Base-by-base conservation (phyloP, 1,284 basidiomycete species). In the Stereum hirsutum region DNA sequence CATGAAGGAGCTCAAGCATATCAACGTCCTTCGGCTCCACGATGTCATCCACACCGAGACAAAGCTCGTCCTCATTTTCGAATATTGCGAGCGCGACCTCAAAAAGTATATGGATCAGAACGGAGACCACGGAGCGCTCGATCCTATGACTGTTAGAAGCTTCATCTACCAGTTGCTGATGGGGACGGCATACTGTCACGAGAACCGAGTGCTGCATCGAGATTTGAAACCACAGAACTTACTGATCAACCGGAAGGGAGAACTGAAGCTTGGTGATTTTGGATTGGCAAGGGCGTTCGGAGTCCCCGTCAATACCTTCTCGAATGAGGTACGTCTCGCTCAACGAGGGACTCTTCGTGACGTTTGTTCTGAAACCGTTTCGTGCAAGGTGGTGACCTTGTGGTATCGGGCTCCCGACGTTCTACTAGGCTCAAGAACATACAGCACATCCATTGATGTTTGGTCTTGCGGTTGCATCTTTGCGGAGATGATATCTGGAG, bases 321-420 rank as follows among this genome's bases (percentile, higher is more conserved):
- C 89, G 1, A 95, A 96, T 61, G 92, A 96, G 72, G 92, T 82
- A 51, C 51, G n/a, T n/a, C n/a, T n/a, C n/a, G n/a, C n/a, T n/a
- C n/a, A n/a, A n/a, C n/a, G n/a, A n/a, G n/a, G n/a, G n/a, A 50
- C 40, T 47, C 14, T 46, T 42, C 21, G 15, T n/a, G n/a, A 12
- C 11, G 21, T 26, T 24, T 4, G n/a, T 38, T 38, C 20, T 12
- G 14, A 36, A 15, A 20, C 19, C 11, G 1, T n/a, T 15, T 38
- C 24, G 45, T 7, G 27, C 21, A 6, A 93, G 90, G 91, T 95
- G 46, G 96, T 99, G 24, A 99, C 96, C 4, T 70, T 99, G 11
- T 99, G 96, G 96, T 99, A 99, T 64, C 89, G 96, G 44, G 95
- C 96, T 0, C 96, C 96, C 1, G 96, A 99, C 59, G 96, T 99